Evolutionary conservation across 345 rosid genomes (phyloP), one percentile per base, ranked within the genome.

Genomic region (Moricandia arvensis): DNA sequence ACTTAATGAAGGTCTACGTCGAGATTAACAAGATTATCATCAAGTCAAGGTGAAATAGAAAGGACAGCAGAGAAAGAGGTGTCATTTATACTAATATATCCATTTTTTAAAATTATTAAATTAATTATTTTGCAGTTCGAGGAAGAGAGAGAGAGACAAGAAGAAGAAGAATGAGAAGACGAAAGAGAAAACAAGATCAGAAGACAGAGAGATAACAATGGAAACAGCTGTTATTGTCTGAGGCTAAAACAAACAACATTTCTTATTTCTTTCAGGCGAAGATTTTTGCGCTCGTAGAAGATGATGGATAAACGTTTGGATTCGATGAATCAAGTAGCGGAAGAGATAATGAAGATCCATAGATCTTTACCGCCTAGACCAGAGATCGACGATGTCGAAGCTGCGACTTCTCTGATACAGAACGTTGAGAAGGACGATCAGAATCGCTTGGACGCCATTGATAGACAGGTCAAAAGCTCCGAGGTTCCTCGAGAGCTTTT

Each of bases 291-390:
- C 1, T 43, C 6, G 41, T 35, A 35, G 66, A 11, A 27, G 45
- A 76, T 12, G 38, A 73, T 88, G 93, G 91, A 85, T 17, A 16
- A 45, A 70, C 58, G 41, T 57, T 68, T 82, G 74, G 84, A 76
- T 64, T 82, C 97, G 2, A 79, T 73, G 2, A 87, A 92, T 6
- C 75, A 73, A 18, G 90, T 81, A 33, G 97, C 88, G 73, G 93
- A 83, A 69, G 99, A 88, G 83, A 89, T 95, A 78, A 95, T 88
- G 97, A 85, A 82, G 30, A 82, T 90, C 41, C 99, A 90, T 12
- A 89, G 90, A 87, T 90, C 93, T 49, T 81, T 95, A 62, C 97
- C 97, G 0, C 11, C 67, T 4, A 80, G 99, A 34, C 97, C 97
- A 0, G 88, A 83, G 1, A 78, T 95, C 21, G 99, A 95, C 6